These are phyloP conservation scores for Ascomycota sp. DNA, from an alignment of 2,329 filamentous ascomycete genomes.

Conservation along the genomic window DNA sequence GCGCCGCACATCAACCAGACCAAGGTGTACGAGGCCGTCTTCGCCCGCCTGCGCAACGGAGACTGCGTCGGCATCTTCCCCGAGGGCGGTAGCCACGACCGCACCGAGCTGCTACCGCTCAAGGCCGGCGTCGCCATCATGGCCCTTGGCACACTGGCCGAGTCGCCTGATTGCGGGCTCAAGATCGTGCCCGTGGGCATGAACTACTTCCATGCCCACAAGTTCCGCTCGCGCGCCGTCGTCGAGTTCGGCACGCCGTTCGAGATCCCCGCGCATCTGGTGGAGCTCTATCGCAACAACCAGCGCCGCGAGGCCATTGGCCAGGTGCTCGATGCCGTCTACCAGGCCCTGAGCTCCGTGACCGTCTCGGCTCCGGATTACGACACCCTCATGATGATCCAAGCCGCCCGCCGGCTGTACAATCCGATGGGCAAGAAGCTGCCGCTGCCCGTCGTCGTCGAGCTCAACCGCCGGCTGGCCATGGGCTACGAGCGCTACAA, in stretches of 20 bases:
- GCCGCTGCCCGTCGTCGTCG: conserved; percentile 77
- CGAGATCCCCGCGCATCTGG: conserved; percentile 62
- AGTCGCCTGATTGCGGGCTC: conserved; percentile 68
- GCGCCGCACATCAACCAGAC: conserved; percentile 90
- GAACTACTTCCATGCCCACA: conserved; percentile 99
- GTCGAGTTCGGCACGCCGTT: conserved; percentile 87
- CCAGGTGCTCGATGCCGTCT: conserved; percentile 66
- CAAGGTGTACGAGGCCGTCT: conserved; percentile 83
- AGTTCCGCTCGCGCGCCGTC: conserved; percentile 88
- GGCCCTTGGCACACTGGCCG: conserved; percentile 76
- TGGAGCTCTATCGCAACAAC: conserved; percentile 67
- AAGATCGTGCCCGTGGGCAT: conserved; percentile 95
- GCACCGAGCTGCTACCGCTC: conserved; percentile 73
- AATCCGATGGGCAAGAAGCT: conserved; percentile 88
- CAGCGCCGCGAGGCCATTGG: conserved; percentile 75
- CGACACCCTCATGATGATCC: conserved; percentile 90
- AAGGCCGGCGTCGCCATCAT: conserved; percentile 97
- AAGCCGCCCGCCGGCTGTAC: conserved; percentile 82
- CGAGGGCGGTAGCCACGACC: conserved; percentile 88
- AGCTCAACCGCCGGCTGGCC: conserved; percentile 78
- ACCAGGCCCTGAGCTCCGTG: conserved; percentile 66
- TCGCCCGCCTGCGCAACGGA: conserved; percentile 58
- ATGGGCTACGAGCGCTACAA: conserved; percentile 88
- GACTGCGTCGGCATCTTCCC: conserved; percentile 95
- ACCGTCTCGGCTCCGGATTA: conserved; percentile 88